Percentiles rank a stretch among this genome's conserved stretches.
Conservation (phyloP, 768 basidiomycete genomes). For the Galerina marginata region DNA sequence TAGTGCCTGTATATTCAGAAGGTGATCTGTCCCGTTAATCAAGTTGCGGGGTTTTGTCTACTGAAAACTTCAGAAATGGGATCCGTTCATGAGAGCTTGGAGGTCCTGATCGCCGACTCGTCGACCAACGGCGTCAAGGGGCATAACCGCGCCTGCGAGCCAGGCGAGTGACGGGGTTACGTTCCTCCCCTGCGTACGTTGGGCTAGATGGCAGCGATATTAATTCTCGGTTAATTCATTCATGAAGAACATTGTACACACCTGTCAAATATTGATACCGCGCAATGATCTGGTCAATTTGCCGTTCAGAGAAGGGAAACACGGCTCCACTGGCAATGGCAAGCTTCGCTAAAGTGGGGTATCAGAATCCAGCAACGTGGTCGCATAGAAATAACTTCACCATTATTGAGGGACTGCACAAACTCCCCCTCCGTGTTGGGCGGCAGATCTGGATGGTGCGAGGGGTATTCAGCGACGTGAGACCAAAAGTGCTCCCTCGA, state of each 20-base stretch:
- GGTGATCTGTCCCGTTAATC: neutral
- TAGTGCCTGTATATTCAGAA: neutral
- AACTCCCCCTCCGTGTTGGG: slow-evolving; percentile 40
- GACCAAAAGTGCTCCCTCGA: slow-evolving; percentile 45
- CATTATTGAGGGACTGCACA: slow-evolving; percentile 34
- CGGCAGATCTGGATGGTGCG: slow-evolving; percentile 43
- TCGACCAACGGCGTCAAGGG: slow-evolving; percentile 40
- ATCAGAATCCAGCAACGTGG: neutral
- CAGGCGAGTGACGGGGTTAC: slow-evolving; percentile 40
- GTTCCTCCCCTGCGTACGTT: slow-evolving; percentile 35
- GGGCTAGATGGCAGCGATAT: slow-evolving; percentile 22
- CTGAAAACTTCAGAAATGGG: slow-evolving; percentile 27
- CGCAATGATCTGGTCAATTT: slow-evolving; percentile 44
- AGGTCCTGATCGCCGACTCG: slow-evolving; percentile 35
- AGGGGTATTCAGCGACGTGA: slow-evolving; percentile 47
- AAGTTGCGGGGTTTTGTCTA: neutral
- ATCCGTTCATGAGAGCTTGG: slow-evolving; percentile 37
- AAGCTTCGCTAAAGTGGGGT: slow-evolving; percentile 29
- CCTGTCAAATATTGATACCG: slow-evolving; percentile 44
- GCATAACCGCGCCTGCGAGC: slow-evolving; percentile 51
- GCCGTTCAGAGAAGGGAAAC: slow-evolving; percentile 41
- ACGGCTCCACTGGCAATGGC: slow-evolving; percentile 34
- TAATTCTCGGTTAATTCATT: too few relatives aligned
- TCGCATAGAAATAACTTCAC: slow-evolving; percentile 24
- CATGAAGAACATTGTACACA: slow-evolving; percentile 19